A percentile compares a stretch with the other conserved stretches of the same genome.
phyloP scores from a whole-genome alignment of 2,329 filamentous ascomycete species.

The Talaromyces verruculosus region DNA sequence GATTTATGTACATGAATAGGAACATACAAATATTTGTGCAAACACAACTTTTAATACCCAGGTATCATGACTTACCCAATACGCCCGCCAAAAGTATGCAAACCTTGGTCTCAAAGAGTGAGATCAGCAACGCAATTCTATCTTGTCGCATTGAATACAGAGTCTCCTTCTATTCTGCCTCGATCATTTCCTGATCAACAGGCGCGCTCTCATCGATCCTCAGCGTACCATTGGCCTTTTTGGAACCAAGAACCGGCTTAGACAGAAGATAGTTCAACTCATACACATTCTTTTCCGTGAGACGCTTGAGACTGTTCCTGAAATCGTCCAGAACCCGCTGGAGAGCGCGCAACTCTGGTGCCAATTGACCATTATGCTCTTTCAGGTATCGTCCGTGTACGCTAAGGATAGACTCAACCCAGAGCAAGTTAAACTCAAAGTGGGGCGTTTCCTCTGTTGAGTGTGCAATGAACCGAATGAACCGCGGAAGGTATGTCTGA shows the following conservation, averaged over 20 bases:
- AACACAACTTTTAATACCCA: slow-evolving; percentile 19
- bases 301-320: slow-evolving; percentile 74
- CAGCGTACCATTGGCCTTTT: slow-evolving; percentile 30
- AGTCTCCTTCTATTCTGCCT: slow-evolving; percentile 17
- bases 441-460: slow-evolving; percentile 89
- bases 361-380: slow-evolving; percentile 74
- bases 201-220: slow-evolving; percentile 34
- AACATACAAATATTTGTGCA: slow-evolving; percentile 9
- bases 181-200: slow-evolving; percentile 26
- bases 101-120: background rate
- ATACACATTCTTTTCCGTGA: slow-evolving; percentile 87
- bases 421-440: slow-evolving; percentile 89
- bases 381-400: slow-evolving; percentile 83
- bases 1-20: slow-evolving; percentile 13
- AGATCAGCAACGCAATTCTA: background rate
- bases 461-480: slow-evolving; percentile 82
- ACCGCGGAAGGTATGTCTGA: slow-evolving; percentile 77
- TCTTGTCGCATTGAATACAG: background rate
- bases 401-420: slow-evolving; percentile 80
- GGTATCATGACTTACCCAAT: slow-evolving; percentile 29
- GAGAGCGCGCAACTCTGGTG: slow-evolving; percentile 79
- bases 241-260: slow-evolving; percentile 45
- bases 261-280: slow-evolving; percentile 78
- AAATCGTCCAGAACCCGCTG: slow-evolving; percentile 78
- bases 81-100: slow-evolving; percentile 24